Percentiles rank a stretch among this genome's conserved stretches.
These are phyloP conservation scores for Nannochloris sp. DNA, from an alignment of 139 green algal genomes.

Conservation along the genomic window DNA sequence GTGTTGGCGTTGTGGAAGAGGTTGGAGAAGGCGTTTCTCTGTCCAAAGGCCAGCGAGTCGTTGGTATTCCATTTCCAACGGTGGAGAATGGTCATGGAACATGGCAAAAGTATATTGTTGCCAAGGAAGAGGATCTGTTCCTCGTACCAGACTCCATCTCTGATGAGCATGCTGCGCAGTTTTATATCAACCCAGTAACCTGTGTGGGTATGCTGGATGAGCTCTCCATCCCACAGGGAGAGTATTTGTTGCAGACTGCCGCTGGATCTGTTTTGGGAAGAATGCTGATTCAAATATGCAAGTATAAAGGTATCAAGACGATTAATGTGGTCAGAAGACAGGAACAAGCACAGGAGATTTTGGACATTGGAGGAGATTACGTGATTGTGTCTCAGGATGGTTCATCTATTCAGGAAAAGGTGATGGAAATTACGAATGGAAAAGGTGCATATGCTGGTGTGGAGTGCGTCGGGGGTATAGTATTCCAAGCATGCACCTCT, in stretches of 20 bases:
- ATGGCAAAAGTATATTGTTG: constrained; percentile 35
- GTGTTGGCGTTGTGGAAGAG: constrained; percentile 26
- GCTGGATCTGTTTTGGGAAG: constrained; percentile 40
- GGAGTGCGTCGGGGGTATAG: constrained; percentile 31
- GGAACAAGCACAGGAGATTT: constrained; percentile 27
- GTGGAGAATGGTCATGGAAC: constrained; percentile 28
- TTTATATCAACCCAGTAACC: constrained; percentile 36
- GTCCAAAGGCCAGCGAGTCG: constrained; percentile 34
- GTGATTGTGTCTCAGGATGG: constrained; percentile 24
- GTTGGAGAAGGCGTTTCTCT: constrained; percentile 16
- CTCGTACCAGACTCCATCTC: constrained; percentile 27
- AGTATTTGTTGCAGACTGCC: constrained; percentile 42
- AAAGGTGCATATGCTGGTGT: constrained; percentile 27
- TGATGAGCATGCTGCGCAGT: constrained; percentile 33
- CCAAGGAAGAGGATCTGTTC: constrained; percentile 20
- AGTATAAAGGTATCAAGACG: constrained; percentile 29
- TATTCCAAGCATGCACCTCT: constrained; percentile 6
- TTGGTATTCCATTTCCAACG: constrained; percentile 18
- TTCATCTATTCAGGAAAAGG: constrained; percentile 17
- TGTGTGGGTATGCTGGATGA: constrained; percentile 35
- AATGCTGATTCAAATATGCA: constrained; percentile 29
- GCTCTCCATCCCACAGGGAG: constrained; percentile 26
- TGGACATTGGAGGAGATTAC: constrained; percentile 26
- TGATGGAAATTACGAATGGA: constrained; percentile 32
- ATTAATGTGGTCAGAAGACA: constrained; percentile 40